These are phyloP conservation scores for Sarcocystis neurona DNA, from an alignment of 169 alveolate species.

Conservation along the genomic window DNA sequence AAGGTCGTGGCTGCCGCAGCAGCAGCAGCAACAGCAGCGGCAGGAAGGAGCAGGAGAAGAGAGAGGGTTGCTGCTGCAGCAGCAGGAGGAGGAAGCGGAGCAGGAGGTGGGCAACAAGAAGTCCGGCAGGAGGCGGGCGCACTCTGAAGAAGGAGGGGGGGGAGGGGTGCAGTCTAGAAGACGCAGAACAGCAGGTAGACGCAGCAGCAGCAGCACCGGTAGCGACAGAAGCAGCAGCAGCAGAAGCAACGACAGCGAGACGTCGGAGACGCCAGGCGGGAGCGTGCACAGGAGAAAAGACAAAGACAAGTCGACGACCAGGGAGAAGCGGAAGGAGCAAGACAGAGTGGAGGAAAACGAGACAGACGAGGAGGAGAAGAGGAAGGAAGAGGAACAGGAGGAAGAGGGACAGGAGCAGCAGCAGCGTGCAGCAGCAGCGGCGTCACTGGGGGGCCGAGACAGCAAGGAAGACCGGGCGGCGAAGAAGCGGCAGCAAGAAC, in stretches of 20 bases:
- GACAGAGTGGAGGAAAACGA: neutral
- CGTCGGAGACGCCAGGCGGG: no score
- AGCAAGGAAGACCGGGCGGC: neutral
- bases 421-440: neutral
- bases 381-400: neutral
- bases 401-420: neutral
- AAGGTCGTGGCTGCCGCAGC: constrained; percentile 9
- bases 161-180: no score
- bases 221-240: no score
- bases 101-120: neutral
- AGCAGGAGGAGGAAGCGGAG: neutral
- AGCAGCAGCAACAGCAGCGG: constrained; percentile 49
- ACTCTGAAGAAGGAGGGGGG: neutral
- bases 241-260: no score
- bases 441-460: no score
- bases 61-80: no score
- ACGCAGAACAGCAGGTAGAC: no score
- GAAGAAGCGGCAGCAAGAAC: neutral
- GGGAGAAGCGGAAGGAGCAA: neutral
- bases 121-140: neutral
- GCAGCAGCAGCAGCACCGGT: no score
- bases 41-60: no score
- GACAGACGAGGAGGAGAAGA: constrained; percentile 4
- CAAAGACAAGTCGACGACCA: neutral
- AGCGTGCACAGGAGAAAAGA: neutral